A percentile compares a stretch with the other conserved stretches of the same genome.
Evolutionary conservation across 169 alveolate species (phyloP).

Genomic region (Cryptosporidium sp.): DNA sequence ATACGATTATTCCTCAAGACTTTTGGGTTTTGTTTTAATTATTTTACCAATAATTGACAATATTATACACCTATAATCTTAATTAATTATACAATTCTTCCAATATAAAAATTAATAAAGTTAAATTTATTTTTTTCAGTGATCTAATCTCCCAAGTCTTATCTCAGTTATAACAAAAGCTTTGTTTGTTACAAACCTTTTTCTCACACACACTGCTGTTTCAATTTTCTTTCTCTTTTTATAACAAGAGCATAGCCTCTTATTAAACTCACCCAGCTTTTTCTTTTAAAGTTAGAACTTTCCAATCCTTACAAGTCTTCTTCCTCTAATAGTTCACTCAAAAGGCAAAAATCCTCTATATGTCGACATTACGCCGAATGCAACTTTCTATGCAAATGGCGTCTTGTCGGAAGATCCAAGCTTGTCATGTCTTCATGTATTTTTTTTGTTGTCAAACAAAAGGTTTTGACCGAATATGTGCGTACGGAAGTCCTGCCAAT

Average conservation of each 20-base stretch:
- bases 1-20: neutral
- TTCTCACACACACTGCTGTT: conserved; percentile 17
- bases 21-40: neutral
- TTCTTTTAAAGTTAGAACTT: conserved; percentile 10
- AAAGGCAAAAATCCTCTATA: conserved; percentile 24
- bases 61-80: neutral
- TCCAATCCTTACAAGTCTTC: conserved; percentile 37
- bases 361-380: conserved; percentile 77
- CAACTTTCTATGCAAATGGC: conserved; percentile 65
- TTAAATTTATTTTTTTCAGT: neutral
- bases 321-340: conserved; percentile 37
- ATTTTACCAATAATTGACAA: neutral
- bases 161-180: neutral
- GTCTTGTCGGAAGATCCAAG: conserved; percentile 77
- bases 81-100: too few species aligned
- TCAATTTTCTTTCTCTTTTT: neutral
- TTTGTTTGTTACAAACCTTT: conserved; percentile 16
- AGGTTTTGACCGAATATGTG: neutral
- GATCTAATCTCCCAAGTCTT: neutral
- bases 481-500: neutral
- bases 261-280: neutral
- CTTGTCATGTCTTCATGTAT: conserved; percentile 74
- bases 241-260: conserved; percentile 35
- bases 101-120: neutral
- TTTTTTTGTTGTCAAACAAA: neutral